Base-by-base conservation (phyloP, 768 basidiomycete species). In the Tubosaeta sp. region DNA sequence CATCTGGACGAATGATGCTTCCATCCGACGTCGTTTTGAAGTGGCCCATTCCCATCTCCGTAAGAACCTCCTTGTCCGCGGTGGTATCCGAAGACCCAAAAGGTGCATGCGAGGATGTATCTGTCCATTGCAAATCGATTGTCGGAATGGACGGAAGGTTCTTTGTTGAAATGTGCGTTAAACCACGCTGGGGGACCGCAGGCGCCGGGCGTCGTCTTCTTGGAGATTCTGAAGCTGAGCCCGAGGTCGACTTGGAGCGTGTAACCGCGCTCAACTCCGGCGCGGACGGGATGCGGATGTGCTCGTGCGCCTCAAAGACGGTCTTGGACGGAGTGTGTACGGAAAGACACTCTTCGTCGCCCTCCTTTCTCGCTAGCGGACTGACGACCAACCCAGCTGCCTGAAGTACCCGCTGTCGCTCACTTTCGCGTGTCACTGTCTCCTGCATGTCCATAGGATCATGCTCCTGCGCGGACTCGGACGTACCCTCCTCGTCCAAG, bases 301-400 rank as follows among this genome's bases (percentile, higher is more conserved):
- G 42, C 2, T 45, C 27, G 6, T 25, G 34, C 34, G 3, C 25
- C 36, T 30, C 34, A 11, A 39, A 21, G 38, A 21, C 8, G 29
- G 2, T 22, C 27, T 8, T 2, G 13, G 71, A 63, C 29, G 60
- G 63, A 21, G 64, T 54, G 12, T 74, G 67, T 6, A 65, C 27
- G 61, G 9, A 70, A 18, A 22, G 39, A n/a, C 36, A 9, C 4
- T 22, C 4, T 6, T 2, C 36, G 13, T 40, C 14, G 11, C 44
- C 35, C 3, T 41, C 45, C 6, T 18, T 24, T 0, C 46, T 46
- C 7, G 6, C 24, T 2, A 36, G 49, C 1, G 46, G 51, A 83
- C 81, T 32, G 78, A 95, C 77, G 49, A 91, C 82, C 22, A 96
- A 72, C 3, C 94, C 94, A 0, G 93, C 93, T 0, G 90, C 88